Evolutionary conservation across 345 rosid species (phyloP).

Genomic region (Populus ilicifolia): DNA sequence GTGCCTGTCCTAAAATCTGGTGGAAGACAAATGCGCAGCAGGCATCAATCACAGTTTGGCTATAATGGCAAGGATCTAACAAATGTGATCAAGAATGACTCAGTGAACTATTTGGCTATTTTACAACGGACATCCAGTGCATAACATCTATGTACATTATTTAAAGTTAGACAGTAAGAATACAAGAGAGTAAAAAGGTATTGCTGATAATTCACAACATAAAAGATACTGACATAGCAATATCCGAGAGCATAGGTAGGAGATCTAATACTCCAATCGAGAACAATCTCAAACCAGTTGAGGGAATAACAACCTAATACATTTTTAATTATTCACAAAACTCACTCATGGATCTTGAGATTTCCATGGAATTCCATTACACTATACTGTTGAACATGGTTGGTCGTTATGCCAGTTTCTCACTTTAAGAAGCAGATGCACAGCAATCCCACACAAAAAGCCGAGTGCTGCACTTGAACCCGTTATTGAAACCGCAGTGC

Average conservation of each 20-base stretch:
- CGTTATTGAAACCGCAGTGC: constrained; percentile 58
- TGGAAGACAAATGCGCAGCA: not conserved
- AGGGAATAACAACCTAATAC: no score
- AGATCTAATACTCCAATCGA: not conserved
- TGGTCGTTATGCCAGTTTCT: constrained; percentile 25
- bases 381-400: constrained; percentile 5
- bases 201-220: not conserved
- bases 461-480: constrained; percentile 85
- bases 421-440: constrained; percentile 49
- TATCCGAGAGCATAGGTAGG: not conserved
- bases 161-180: no score
- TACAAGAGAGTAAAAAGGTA: no score
- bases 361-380: constrained; percentile 4
- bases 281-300: not conserved
- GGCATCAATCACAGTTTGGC: not conserved
- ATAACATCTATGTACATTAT: not conserved
- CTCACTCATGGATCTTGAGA: not conserved
- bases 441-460: constrained; percentile 57
- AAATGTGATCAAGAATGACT: not conserved
- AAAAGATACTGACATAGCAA: not conserved
- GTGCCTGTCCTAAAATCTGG: not conserved
- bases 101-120: not conserved
- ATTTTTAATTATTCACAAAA: not conserved
- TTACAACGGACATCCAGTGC: not conserved
- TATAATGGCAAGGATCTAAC: not conserved